Percentiles rank a stretch among this genome's conserved stretches.
Evolutionary conservation across 768 basidiomycete species (phyloP).

Genomic region (Naganishia vishniacii): DNA sequence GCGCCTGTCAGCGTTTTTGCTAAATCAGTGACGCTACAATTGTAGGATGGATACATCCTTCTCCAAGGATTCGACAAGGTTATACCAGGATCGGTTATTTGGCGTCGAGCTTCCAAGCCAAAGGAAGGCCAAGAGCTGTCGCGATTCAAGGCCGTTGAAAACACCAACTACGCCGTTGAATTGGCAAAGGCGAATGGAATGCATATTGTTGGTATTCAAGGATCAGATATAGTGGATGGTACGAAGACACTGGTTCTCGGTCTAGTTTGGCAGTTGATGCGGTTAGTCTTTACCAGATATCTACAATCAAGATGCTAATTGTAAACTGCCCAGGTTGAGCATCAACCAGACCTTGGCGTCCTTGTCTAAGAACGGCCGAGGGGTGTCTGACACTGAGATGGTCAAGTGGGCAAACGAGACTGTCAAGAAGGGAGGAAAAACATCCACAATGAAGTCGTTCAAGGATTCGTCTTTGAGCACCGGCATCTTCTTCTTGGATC

Average conservation of each 20-base stretch:
- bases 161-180: conserved; percentile 93
- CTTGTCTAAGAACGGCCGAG: conserved; percentile 64
- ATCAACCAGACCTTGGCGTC: conserved; percentile 82
- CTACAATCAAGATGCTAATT: too few species aligned
- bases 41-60: conserved; percentile 68
- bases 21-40: too few species aligned
- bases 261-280: conserved; percentile 96
- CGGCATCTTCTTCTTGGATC: conserved; percentile 85
- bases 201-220: conserved; percentile 95
- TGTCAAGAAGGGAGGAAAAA: conserved; percentile 58
- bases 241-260: conserved; percentile 86
- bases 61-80: conserved; percentile 97
- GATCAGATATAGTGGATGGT: conserved; percentile 95
- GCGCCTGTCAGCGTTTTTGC: not conserved
- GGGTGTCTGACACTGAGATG: conserved; percentile 86
- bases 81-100: conserved; percentile 81
- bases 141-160: conserved; percentile 95
- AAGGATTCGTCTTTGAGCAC: conserved; percentile 86
- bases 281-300: conserved; percentile 52
- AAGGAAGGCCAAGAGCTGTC: conserved; percentile 76
- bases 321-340: conserved; percentile 61
- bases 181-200: conserved; percentile 86
- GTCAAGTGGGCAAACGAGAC: conserved; percentile 92
- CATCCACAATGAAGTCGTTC: conserved; percentile 69
- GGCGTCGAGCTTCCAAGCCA: conserved; percentile 94